Conservation (phyloP, 2,329 filamentous ascomycete species). For the Xylariaceae sp. region DNA sequence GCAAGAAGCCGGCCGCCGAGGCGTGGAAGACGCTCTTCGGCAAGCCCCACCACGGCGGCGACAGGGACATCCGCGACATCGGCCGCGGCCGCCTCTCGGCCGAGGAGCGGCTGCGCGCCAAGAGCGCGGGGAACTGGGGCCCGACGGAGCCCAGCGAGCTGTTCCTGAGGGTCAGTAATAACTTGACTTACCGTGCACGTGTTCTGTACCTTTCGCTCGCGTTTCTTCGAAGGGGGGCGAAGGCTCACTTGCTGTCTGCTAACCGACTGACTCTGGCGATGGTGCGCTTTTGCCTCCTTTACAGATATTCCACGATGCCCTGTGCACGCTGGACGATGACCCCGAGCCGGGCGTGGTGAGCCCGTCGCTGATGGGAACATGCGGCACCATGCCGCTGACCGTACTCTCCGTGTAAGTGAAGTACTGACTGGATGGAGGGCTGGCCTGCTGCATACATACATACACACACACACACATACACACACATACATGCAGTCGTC, state of each 20-base stretch:
- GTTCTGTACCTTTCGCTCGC: too few relatives aligned
- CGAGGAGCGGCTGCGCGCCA: conserved; percentile 45
- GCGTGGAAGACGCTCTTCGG: conserved; percentile 51
- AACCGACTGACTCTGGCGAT: too few relatives aligned
- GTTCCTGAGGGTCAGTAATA: conserved; percentile 54
- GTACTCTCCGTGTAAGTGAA: conserved; percentile 53
- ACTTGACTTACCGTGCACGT: too few relatives aligned
- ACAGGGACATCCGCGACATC: conserved; percentile 11
- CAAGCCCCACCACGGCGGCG: conserved; percentile 4
- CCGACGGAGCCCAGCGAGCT: conserved; percentile 54
- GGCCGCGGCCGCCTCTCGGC: conserved; percentile 14
- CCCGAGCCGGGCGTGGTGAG: conserved; percentile 43
- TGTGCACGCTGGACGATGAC: conserved; percentile 47
- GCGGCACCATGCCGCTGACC: conserved; percentile 59
- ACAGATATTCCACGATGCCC: conserved; percentile 57
- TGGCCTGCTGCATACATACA: too few relatives aligned
- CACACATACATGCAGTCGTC: too few relatives aligned
- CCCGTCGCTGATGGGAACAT: conserved; percentile 42
- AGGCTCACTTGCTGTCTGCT: too few relatives aligned
- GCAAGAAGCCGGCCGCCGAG: conserved; percentile 43
- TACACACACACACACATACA: too few relatives aligned
- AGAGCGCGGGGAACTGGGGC: conserved; percentile 61
- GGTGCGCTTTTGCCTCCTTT: too few relatives aligned
- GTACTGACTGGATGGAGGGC: too few relatives aligned
- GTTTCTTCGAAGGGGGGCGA: too few relatives aligned